Percentiles rank a stretch among this genome's conserved stretches.
Evolutionary conservation across 768 basidiomycete species (phyloP).

Genomic region (Rhodotorula paludigena): DNA sequence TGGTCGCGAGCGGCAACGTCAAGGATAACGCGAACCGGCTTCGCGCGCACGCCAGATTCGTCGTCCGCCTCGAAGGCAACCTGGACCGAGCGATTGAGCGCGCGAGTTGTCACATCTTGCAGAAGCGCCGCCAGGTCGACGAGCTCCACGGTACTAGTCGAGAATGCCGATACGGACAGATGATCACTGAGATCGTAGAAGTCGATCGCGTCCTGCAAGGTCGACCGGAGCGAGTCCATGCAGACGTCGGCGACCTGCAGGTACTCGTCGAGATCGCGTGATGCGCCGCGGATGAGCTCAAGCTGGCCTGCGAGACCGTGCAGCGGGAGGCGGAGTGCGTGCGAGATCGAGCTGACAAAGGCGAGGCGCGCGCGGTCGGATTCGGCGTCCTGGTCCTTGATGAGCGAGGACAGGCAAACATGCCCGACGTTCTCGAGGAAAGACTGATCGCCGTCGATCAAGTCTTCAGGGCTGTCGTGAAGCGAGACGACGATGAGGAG

Average conservation of each 20-base stretch:
- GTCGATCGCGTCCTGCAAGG: slow-evolving; percentile 4
- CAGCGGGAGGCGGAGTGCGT: slow-evolving; percentile 44
- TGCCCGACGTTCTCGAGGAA: slow-evolving; percentile 7
- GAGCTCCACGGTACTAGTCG: background rate
- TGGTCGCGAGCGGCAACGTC: background rate
- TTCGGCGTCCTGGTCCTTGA: slow-evolving; percentile 25
- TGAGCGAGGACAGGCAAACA: background rate
- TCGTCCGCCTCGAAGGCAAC: background rate
- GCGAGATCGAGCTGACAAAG: slow-evolving; percentile 43
- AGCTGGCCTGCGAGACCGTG: slow-evolving; percentile 42
- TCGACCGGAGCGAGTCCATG: background rate
- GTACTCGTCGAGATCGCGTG: background rate
- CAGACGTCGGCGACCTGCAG: background rate
- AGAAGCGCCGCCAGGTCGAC: slow-evolving; percentile 1
- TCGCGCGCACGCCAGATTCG: background rate
- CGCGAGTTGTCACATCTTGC: background rate
- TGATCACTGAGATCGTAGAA: background rate
- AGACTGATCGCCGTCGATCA: background rate
- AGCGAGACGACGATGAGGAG: slow-evolving; percentile 12
- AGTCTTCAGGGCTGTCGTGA: background rate
- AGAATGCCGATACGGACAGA: background rate
- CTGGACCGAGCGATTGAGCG: background rate
- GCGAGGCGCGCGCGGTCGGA: slow-evolving; percentile 42
- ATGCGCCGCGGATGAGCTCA: slow-evolving; percentile 35
- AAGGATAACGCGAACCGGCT: slow-evolving; percentile 5